Evolutionary conservation across 2,329 filamentous ascomycete genomes (phyloP), one percentile per base, ranked within the genome.

Genomic region (Fusarium metavorans): DNA sequence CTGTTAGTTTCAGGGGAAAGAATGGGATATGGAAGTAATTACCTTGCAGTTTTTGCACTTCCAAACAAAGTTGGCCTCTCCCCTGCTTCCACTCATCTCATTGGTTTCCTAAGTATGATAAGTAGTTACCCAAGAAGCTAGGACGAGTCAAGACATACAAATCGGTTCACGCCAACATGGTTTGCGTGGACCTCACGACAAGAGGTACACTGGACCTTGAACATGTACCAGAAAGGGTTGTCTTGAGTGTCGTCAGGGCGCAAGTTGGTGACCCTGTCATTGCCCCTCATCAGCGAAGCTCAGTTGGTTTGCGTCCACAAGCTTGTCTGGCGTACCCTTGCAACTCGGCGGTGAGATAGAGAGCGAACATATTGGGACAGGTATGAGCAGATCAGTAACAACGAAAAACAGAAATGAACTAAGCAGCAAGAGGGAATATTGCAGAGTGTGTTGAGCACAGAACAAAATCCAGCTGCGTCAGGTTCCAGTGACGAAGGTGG

Each of bases 51-150:
- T 96, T 85, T 97, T 98, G 89, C 97, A 99, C 83, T 92, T 95
- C 96, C 97, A 99, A n/a, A 99, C 97, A 84, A 99, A 99, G 84
- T 98, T 98, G 71, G 97, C 97, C 84, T 98, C 95, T 75, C 97
- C 97, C 80, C 95, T 91, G 83, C 95, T 98, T 39, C 95, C 95
- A 74, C 94, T 97, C 83, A 98, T 92, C 75, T 98, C 95, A 81
- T 97, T 95, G 80, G 88, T 89, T 81, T 98, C 96, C 95, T 98
- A 72, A 62, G 2, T 6, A 43, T 18, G 35, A 20, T 80, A 61
- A 72, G 70, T 37, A 32, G 23, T 18, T 18, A 13, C 25, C 10
- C 50, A 37, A 10, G 10, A 6, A 32, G 30, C 20, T 27, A 30
- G 25, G 25, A 30, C 35, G 20, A 48, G 13, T 6, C 14, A 23